Conservation (phyloP, 169 alveolate genomes). For the Neospora caninum region DNA sequence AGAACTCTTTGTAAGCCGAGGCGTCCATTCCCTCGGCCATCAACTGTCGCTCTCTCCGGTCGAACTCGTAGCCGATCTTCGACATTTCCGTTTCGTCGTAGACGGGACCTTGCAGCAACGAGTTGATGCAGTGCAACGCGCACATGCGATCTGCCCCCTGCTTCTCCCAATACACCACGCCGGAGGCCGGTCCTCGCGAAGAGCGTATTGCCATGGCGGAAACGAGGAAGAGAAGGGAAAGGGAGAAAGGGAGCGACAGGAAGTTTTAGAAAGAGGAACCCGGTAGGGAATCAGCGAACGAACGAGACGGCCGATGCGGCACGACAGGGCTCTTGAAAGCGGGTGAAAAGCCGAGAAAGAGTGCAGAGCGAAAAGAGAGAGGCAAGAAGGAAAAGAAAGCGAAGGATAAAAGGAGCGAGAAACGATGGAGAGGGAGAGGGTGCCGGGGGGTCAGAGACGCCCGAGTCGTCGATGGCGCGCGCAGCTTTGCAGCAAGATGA, state of each 20-base stretch:
- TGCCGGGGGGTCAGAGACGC: too few relatives aligned
- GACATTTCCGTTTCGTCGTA: constrained; percentile 59
- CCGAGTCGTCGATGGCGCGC: too few relatives aligned
- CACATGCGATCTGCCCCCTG: constrained; percentile 91
- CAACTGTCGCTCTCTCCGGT: constrained; percentile 53
- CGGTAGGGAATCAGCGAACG: not conserved
- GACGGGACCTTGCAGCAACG: constrained; percentile 75
- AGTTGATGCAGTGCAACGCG: constrained; percentile 88
- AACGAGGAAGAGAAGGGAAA: not conserved
- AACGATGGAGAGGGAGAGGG: too few relatives aligned
- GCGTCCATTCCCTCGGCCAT: constrained; percentile 53
- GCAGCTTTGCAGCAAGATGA: too few relatives aligned
- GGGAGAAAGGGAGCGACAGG: not conserved
- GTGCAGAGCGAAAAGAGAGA: not conserved
- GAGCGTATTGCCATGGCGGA: not conserved
- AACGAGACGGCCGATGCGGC: not conserved
- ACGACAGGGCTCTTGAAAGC: too few relatives aligned
- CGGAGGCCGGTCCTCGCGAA: constrained; percentile 28
- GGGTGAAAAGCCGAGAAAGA: too few relatives aligned
- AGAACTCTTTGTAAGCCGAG: constrained; percentile 44
- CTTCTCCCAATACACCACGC: constrained; percentile 88
- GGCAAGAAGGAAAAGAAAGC: not conserved
- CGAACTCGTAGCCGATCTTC: constrained; percentile 56
- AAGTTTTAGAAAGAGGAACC: not conserved
- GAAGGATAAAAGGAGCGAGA: not conserved